These are phyloP conservation scores for Eragrostis tef DNA, from an alignment of 202 grass and related monocot genomes.

Conservation along the genomic window DNA sequence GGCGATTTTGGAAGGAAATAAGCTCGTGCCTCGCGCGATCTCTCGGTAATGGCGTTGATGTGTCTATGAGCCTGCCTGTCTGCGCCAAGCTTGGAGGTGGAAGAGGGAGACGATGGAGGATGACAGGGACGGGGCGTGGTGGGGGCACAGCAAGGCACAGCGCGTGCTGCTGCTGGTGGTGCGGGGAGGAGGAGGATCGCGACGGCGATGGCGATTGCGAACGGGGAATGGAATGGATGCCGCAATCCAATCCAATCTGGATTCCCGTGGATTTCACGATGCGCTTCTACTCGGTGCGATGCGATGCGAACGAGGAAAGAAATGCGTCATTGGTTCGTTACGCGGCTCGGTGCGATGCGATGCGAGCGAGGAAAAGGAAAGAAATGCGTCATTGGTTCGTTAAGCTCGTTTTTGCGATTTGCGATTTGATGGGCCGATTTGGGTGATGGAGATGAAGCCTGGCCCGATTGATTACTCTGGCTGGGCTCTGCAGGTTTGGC, in stretches of 20 bases:
- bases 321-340: too few species aligned
- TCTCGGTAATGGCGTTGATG: slow-evolving; percentile 17
- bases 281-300: too few species aligned
- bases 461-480: neutral
- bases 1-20: neutral
- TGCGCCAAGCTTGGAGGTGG: slow-evolving; percentile 7
- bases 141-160: slow-evolving; percentile 15
- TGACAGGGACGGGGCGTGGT: neutral
- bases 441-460: neutral
- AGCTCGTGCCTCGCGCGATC: neutral
- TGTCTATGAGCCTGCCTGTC: neutral
- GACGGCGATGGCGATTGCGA: neutral
- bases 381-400: neutral
- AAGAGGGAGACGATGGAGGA: neutral
- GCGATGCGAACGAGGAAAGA: too few species aligned
- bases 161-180: slow-evolving; percentile 13
- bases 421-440: neutral
- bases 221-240: slow-evolving; percentile 12
- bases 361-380: slow-evolving; percentile 4
- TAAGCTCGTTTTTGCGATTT: neutral
- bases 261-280: slow-evolving; percentile 39
- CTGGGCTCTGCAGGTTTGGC: neutral
- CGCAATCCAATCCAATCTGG: slow-evolving; percentile 40
- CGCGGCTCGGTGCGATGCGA: neutral
- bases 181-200: slow-evolving; percentile 2